Conservation (phyloP, 1,284 basidiomycete species). For the Cystobasidium sp. region DNA sequence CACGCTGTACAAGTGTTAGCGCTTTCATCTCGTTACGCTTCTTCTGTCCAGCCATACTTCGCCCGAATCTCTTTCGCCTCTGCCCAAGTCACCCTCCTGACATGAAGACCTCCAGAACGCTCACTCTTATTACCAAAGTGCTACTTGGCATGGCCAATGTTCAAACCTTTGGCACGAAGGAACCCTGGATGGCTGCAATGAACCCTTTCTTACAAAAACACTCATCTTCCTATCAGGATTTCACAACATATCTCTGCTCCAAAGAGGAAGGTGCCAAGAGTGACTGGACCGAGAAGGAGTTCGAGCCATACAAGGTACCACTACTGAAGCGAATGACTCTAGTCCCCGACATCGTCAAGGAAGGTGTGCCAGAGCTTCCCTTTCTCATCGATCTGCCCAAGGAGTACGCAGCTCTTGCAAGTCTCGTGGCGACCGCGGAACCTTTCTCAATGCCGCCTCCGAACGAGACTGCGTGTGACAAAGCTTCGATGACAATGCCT, state of each 20-base stretch:
- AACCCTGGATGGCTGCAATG: conserved; percentile 55
- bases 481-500: background rate
- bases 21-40: conserved; percentile 18
- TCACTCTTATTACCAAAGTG: conserved; percentile 53
- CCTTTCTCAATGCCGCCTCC: background rate
- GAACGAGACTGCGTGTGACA: background rate
- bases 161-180: conserved; percentile 53
- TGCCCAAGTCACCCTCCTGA: conserved; percentile 47
- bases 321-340: conserved; percentile 48
- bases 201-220: conserved; percentile 54
- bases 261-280: conserved; percentile 38
- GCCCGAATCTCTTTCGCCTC: conserved; percentile 52
- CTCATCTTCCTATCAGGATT: conserved; percentile 50
- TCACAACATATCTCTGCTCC: conserved; percentile 50
- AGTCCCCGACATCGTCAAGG: conserved; percentile 43
- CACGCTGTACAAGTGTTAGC: conserved; percentile 61
- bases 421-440: conserved; percentile 13
- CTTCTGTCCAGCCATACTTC: conserved; percentile 52
- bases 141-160: conserved; percentile 54
- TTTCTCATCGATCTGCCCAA: conserved; percentile 53
- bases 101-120: conserved; percentile 49
- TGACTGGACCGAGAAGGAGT: conserved; percentile 53
- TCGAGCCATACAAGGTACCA: conserved; percentile 50
- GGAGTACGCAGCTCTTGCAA: conserved; percentile 48
- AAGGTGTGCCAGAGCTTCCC: conserved; percentile 53